Evolutionary conservation across 2,329 filamentous ascomycete genomes (phyloP).

Genomic region (Zasmidium cellare): DNA sequence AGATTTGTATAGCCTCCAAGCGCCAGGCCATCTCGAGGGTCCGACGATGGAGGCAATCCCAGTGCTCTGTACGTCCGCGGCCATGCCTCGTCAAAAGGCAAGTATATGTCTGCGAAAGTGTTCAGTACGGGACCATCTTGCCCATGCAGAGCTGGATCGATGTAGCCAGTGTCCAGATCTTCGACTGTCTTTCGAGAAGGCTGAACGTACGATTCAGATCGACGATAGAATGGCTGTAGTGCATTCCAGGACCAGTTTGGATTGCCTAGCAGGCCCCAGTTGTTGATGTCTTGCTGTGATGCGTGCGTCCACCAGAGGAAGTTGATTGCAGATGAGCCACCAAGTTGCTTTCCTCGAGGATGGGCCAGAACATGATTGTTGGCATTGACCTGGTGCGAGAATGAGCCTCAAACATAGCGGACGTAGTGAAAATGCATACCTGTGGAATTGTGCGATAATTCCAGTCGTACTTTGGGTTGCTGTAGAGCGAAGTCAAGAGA

Average conservation of each 20-base stretch:
- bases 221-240: constrained; percentile 15
- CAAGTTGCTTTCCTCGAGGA: constrained; percentile 37
- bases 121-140: constrained; percentile 34
- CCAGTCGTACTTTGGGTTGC: constrained; percentile 20
- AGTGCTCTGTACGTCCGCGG: constrained; percentile 14
- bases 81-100: constrained; percentile 30
- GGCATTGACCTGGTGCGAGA: constrained; percentile 11
- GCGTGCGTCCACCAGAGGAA: constrained; percentile 25
- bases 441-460: constrained; percentile 16
- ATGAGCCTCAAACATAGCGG: constrained; percentile 15
- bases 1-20: constrained; percentile 32
- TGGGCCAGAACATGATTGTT: constrained; percentile 13
- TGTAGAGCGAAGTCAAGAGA: constrained; percentile 15
- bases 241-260: constrained; percentile 38
- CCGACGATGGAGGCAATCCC: constrained; percentile 27
- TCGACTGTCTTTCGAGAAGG: constrained; percentile 5
- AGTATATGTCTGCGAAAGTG: constrained; percentile 35
- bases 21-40: constrained; percentile 35
- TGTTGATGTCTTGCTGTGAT: constrained; percentile 26
- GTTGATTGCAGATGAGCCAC: constrained; percentile 41
- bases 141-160: constrained; percentile 33
- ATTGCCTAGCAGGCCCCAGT: constrained; percentile 34
- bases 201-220: constrained; percentile 9
- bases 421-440: constrained; percentile 22
- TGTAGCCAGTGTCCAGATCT: constrained; percentile 13